Conservation (phyloP, 768 basidiomycete genomes). For the Boletus sp. region DNA sequence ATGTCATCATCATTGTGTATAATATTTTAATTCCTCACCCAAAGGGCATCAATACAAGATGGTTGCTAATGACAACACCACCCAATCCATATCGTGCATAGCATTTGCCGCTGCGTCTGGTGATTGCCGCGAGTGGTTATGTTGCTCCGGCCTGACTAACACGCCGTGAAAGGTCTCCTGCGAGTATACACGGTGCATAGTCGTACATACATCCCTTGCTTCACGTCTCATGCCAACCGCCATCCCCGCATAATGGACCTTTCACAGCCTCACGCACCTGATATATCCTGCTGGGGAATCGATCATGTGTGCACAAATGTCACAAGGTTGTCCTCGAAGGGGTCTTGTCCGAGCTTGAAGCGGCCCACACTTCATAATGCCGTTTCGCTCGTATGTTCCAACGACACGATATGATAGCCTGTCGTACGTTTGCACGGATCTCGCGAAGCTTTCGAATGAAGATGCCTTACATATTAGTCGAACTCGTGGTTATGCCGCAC, state of each 20-base stretch:
- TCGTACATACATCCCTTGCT: background rate
- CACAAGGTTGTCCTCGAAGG: background rate
- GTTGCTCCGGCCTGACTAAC: slow-evolving; percentile 5
- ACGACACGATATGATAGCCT: background rate
- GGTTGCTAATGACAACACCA: slow-evolving; percentile 13
- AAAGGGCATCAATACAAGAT: background rate
- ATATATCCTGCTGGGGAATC: slow-evolving; percentile 2
- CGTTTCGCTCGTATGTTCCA: slow-evolving; percentile 6
- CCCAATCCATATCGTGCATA: background rate
- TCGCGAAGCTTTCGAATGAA: background rate
- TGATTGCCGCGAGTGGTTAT: slow-evolving; percentile 10
- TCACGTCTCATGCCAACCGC: slow-evolving; percentile 5
- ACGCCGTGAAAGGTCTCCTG: background rate
- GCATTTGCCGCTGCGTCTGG: slow-evolving; percentile 2
- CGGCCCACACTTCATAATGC: background rate
- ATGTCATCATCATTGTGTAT: background rate
- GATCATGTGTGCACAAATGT: background rate
- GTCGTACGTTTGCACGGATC: background rate
- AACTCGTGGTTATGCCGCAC: background rate
- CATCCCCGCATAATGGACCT: background rate
- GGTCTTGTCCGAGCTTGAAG: background rate
- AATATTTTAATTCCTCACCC: background rate
- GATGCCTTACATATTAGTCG: slow-evolving; percentile 1
- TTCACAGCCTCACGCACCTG: background rate
- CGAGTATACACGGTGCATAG: background rate